A percentile compares a stretch with the other conserved stretches of the same genome.
Evolutionary conservation across 228 moss, liverwort and hornwort species (phyloP).

Genomic region (Sphagnum magellanicum): DNA sequence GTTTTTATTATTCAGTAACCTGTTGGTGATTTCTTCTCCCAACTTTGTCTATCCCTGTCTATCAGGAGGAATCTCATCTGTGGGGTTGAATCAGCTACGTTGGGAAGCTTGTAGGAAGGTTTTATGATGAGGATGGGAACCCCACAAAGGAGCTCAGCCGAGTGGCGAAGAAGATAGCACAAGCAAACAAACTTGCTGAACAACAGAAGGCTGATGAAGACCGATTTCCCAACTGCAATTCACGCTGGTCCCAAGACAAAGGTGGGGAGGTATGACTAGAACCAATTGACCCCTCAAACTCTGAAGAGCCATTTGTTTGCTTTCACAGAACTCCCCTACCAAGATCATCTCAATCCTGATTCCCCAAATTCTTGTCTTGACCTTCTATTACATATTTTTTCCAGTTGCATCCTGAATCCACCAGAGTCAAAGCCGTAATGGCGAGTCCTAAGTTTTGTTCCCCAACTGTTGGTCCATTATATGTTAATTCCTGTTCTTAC

Average conservation of each 20-base stretch:
- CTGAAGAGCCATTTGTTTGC: background rate
- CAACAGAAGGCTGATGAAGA: conserved; percentile 59
- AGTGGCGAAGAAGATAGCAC: conserved; percentile 39
- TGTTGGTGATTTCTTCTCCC: no score
- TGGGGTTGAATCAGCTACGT: conserved; percentile 38
- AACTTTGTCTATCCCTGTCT: no score
- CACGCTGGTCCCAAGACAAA: conserved; percentile 58
- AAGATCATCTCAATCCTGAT: background rate
- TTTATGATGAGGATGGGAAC: conserved; percentile 58
- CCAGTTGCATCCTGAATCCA: no score
- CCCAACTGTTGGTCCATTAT: no score
- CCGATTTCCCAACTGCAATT: conserved; percentile 76
- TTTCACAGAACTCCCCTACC: background rate
- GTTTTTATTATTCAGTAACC: no score
- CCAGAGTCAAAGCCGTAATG: no score
- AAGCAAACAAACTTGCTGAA: conserved; percentile 33
- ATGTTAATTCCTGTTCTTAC: no score
- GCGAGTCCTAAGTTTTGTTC: no score
- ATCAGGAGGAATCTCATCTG: no score
- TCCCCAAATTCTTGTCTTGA: no score
- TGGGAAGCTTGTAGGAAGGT: conserved; percentile 55
- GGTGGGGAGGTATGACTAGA: conserved; percentile 69
- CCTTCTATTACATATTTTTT: no score
- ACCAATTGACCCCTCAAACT: background rate
- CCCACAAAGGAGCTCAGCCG: conserved; percentile 48